Base-by-base conservation (phyloP, 2,329 filamentous ascomycete species). In the Ophiocordyceps camponoti-leonardi region DNA sequence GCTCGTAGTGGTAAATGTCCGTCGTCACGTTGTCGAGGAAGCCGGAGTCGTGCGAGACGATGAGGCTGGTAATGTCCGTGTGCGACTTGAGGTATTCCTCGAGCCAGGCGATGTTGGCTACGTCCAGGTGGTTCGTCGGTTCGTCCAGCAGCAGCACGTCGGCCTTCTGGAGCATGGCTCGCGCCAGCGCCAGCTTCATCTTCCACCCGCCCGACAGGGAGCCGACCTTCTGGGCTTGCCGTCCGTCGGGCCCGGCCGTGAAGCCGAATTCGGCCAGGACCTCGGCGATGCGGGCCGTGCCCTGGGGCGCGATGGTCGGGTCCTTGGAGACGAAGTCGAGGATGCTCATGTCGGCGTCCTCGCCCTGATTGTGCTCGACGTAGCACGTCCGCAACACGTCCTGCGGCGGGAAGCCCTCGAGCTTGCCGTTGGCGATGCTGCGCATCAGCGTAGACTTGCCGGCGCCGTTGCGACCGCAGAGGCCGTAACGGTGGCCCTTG, bases 371-470 rank as follows among this genome's bases (percentile, higher is more conserved):
- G 71, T 98, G 92, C 70, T 98, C 92, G 41, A 98, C 92, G 59
- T 96, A 98, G 67, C 90, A 96, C 12, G 90, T 96, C 56, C 86
- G 83, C 56, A 98, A 79, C 48, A 88, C 82, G 52, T 95, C 87
- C 61, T 92, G 87, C 16, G 86, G 72, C 35, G 92, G 92, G 68
- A 98, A 98, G 10, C 92, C 92, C 65, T 98, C 92, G 4, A 98
- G 75, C 72, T 98, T 98, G 58, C 88, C 90, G 48, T 83, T 83
- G 44, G 92, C 85, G 56, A 98, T 98, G 61, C 84, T 87, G 61
- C 86, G 85, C 92, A 98, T 96, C 48, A 98, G 75, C 1, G 92
- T 98, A n/a, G 92, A 96, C 69, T 98, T 98, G 59, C 92, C 92
- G 47, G 88, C 87, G 68, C 92, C 92, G 62, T 98, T 98, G 56